A percentile compares a stretch with the other conserved stretches of the same genome.
Conservation (phyloP, 306 rosid species). For the Echinosophora koreensis region DNA sequence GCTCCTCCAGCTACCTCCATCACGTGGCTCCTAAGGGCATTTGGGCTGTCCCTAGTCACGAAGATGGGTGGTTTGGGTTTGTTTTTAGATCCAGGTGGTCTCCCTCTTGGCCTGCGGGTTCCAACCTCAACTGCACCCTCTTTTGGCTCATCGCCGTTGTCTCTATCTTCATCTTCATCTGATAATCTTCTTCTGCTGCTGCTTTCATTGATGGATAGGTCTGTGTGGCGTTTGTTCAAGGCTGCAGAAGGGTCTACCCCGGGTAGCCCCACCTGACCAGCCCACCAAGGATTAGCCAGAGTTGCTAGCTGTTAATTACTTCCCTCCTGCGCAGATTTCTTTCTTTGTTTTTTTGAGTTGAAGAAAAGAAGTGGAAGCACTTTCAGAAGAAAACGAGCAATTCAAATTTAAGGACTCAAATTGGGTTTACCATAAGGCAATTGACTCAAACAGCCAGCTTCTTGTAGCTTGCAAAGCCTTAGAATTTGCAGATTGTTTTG, state of each 20-base stretch:
- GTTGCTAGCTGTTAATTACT: constrained; percentile 29
- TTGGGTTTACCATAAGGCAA: constrained; percentile 23
- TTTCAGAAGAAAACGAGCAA: background rate
- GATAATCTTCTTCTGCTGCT: constrained; percentile 38
- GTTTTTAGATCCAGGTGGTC: constrained; percentile 93
- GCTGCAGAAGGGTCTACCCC: constrained; percentile 72
- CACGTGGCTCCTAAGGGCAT: constrained; percentile 83
- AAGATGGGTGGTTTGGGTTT: constrained; percentile 93
- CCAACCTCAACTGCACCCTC: constrained; percentile 90
- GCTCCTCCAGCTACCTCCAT: constrained; percentile 87
- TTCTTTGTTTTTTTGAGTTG: background rate
- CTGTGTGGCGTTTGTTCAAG: constrained; percentile 55
- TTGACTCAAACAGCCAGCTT: constrained; percentile 29
- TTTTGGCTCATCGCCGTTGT: constrained; percentile 65
- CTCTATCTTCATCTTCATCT: constrained; percentile 64
- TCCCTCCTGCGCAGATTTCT: too few relatives aligned
- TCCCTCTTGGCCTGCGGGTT: constrained; percentile 78
- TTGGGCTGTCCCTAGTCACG: constrained; percentile 83
- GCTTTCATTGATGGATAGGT: constrained; percentile 65
- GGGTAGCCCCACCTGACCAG: constrained; percentile 73
- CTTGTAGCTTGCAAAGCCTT: constrained; percentile 17
- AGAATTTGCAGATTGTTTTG: constrained; percentile 11
- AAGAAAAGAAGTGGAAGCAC: background rate
- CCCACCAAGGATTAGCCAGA: constrained; percentile 99
- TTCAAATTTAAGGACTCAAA: constrained; percentile 23